phyloP scores from a whole-genome alignment of 2,329 filamentous ascomycete genomes.

The Calonectria pauciramosa region DNA sequence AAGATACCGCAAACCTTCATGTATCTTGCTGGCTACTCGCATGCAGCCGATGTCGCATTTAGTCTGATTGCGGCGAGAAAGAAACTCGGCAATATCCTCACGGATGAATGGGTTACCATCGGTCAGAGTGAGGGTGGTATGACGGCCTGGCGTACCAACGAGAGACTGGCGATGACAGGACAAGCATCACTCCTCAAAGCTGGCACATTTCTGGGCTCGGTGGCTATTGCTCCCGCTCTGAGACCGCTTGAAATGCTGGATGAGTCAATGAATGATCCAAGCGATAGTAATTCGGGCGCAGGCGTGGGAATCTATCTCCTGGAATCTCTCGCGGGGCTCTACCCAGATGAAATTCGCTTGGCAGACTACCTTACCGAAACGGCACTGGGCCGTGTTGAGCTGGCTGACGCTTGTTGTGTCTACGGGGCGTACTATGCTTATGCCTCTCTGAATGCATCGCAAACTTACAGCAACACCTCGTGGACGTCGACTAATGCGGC shows the following conservation, averaged over 20 bases:
- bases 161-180: no score
- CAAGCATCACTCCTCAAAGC: no score
- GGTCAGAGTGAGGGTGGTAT: no score
- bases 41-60: slow-evolving; percentile 36
- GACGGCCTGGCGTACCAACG: no score
- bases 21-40: slow-evolving; percentile 35
- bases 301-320: no score
- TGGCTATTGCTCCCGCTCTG: no score
- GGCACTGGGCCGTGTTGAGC: background rate
- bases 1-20: slow-evolving; percentile 38
- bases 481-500: background rate
- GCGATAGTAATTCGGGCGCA: no score
- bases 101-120: no score
- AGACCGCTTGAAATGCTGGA: no score
- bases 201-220: no score
- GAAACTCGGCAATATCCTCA: background rate
- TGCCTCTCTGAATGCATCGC: background rate
- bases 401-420: background rate
- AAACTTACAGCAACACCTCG: background rate
- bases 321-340: no score
- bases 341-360: background rate
- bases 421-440: background rate
- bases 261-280: no score
- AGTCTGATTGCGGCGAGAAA: slow-evolving; percentile 34
- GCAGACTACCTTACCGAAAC: background rate